Evolutionary conservation across 2,329 filamentous ascomycete species (phyloP).

Genomic region (Bipolaris oryzae): DNA sequence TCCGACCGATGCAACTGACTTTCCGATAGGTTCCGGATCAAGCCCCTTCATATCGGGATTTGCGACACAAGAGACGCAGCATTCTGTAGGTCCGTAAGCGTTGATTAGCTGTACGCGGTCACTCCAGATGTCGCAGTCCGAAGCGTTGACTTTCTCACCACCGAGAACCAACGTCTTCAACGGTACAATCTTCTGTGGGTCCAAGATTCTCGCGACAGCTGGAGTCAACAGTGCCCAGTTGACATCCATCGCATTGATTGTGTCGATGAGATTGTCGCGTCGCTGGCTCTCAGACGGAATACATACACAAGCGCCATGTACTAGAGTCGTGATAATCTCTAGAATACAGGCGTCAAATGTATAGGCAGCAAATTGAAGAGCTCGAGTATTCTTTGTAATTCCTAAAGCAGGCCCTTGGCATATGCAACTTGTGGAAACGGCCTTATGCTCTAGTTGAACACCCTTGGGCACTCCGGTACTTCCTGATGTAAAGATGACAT

Average conservation of each 20-base stretch:
- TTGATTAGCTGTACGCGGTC: slow-evolving; percentile 13
- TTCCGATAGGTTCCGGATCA: slow-evolving; percentile 16
- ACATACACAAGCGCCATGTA: slow-evolving; percentile 45
- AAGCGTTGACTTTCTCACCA: slow-evolving; percentile 2
- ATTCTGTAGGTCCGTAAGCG: slow-evolving; percentile 12
- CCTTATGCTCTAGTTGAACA: slow-evolving; percentile 51
- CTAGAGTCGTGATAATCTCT: slow-evolving; percentile 62
- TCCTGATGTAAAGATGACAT: slow-evolving; percentile 76
- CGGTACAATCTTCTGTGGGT: slow-evolving; percentile 12
- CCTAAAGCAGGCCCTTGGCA: background rate
- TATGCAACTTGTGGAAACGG: slow-evolving; percentile 1
- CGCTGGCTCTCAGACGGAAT: slow-evolving; percentile 59
- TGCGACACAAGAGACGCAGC: background rate
- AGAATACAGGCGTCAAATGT: slow-evolving; percentile 63
- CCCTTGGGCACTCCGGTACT: slow-evolving; percentile 79
- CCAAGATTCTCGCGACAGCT: slow-evolving; percentile 14
- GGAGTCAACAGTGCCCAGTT: slow-evolving; percentile 21
- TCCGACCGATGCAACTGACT: slow-evolving; percentile 13
- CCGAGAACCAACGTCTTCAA: slow-evolving; percentile 6
- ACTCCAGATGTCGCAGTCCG: slow-evolving; percentile 7
- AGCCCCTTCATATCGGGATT: background rate
- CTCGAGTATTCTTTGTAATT: background rate
- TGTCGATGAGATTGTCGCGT: slow-evolving; percentile 57
- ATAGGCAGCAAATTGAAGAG: slow-evolving; percentile 61
- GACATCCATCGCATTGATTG: slow-evolving; percentile 48